Evolutionary conservation across 495 filamentous ascomycete species (phyloP).

Genomic region (Penicillium bovifimosum): DNA sequence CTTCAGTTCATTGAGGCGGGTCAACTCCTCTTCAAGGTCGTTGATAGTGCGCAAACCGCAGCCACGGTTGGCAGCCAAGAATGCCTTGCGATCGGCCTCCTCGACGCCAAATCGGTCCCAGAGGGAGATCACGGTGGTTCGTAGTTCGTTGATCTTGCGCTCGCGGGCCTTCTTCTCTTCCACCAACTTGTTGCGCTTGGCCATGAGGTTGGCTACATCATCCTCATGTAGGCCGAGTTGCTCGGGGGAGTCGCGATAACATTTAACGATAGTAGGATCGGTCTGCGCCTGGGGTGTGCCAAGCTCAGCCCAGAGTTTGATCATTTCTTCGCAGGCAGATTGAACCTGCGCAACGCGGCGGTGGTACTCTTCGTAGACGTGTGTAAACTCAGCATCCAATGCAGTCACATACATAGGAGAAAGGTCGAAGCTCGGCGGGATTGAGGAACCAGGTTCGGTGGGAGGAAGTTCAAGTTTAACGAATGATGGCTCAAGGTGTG

Average conservation of each 20-base stretch:
- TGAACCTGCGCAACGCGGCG: constrained; percentile 72
- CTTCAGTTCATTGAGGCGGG: constrained; percentile 85
- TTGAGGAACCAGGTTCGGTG: constrained; percentile 63
- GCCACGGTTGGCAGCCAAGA: constrained; percentile 65
- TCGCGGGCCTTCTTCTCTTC: constrained; percentile 93
- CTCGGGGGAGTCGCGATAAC: constrained; percentile 82
- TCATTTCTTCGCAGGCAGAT: constrained; percentile 71
- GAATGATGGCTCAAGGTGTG: constrained; percentile 83
- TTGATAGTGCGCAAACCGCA: constrained; percentile 85
- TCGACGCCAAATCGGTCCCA: constrained; percentile 88
- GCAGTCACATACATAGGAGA: constrained; percentile 81
- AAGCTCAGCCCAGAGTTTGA: constrained; percentile 91
- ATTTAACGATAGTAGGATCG: constrained; percentile 80
- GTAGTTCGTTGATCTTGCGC: constrained; percentile 71
- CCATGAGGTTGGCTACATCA: constrained; percentile 67
- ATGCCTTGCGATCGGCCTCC: constrained; percentile 72
- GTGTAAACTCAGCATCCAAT: constrained; percentile 83
- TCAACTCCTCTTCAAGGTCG: constrained; percentile 86
- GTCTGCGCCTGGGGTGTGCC: constrained; percentile 89
- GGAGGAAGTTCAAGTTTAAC: constrained; percentile 78
- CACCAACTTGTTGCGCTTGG: constrained; percentile 74
- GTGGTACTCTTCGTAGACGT: constrained; percentile 92
- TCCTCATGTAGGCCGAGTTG: constrained; percentile 86
- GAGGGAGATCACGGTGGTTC: constrained; percentile 64
- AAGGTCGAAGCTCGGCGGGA: constrained; percentile 78